These are phyloP conservation scores for Silene uniflora DNA, from an alignment of 148 eudicot genomes.

Conservation along the genomic window DNA sequence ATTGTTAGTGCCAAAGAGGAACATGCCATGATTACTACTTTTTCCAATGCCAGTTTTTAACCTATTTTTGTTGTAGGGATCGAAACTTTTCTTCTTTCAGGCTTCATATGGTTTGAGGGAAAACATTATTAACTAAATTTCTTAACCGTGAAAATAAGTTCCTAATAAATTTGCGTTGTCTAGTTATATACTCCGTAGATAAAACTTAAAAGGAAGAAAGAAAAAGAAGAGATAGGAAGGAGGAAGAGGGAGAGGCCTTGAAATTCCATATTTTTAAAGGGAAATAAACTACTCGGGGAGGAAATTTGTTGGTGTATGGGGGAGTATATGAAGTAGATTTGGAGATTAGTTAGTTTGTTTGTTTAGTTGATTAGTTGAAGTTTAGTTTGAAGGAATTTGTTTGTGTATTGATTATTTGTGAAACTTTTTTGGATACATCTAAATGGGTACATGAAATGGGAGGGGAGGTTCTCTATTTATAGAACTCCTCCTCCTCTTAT, in stretches of 20 bases:
- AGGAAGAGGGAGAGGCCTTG: background rate
- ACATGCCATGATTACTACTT: background rate
- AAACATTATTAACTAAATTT: background rate
- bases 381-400: no score
- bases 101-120: background rate
- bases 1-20: background rate
- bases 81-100: background rate
- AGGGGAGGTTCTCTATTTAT: no score
- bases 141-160: background rate
- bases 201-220: background rate
- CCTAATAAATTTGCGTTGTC: background rate
- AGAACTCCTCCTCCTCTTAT: no score
- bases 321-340: no score
- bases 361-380: no score
- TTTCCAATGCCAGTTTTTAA: background rate
- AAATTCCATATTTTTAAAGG: background rate
- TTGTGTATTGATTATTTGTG: no score
- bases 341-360: no score
- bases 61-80: background rate
- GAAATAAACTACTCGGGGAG: background rate
- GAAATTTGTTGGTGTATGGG: no score
- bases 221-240: background rate
- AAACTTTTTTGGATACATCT: no score
- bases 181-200: no score
- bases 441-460: no score